Evolutionary conservation across 2,329 filamentous ascomycete genomes (phyloP).

Genomic region (Nakataea oryzae): DNA sequence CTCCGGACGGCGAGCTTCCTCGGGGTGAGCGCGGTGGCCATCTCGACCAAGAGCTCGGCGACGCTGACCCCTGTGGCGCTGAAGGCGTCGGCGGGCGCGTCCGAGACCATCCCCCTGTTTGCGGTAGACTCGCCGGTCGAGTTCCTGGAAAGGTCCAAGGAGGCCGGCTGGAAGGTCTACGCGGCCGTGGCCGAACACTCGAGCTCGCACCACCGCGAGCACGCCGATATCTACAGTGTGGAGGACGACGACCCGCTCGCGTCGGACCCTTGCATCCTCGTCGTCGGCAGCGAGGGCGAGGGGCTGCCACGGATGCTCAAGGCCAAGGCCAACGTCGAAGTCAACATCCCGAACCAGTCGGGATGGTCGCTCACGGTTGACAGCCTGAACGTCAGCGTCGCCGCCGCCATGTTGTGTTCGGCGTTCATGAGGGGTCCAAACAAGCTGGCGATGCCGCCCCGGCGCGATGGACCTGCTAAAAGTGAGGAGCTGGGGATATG

Average conservation of each 20-base stretch:
- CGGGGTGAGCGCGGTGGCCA: conserved; percentile 74
- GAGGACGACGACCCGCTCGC: conserved; percentile 41
- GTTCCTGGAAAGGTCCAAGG: conserved; percentile 60
- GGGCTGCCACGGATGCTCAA: conserved; percentile 58
- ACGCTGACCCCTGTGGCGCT: conserved; percentile 66
- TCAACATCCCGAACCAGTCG: conserved; percentile 52
- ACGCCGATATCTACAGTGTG: conserved; percentile 38
- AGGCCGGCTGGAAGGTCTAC: conserved; percentile 73
- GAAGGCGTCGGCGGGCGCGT: conserved; percentile 81
- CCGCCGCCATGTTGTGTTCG: conserved; percentile 65
- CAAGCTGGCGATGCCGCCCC: conserved; percentile 10
- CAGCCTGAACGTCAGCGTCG: conserved; percentile 89
- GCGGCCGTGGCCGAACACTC: conserved; percentile 52
- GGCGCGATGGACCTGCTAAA: neutral
- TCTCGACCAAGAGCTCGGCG: conserved; percentile 65
- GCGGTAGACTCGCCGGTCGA: conserved; percentile 53
- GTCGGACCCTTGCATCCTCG: conserved; percentile 60
- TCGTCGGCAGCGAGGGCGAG: conserved; percentile 74
- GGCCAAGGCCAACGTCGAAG: conserved; percentile 52
- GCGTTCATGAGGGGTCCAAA: conserved; percentile 45
- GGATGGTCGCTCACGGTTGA: conserved; percentile 56
- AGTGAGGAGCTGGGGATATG: conserved; percentile 8
- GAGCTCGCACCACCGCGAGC: conserved; percentile 24
- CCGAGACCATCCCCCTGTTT: conserved; percentile 69
- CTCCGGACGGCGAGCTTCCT: conserved; percentile 82